phyloP scores from a whole-genome alignment of 257 asterid genomes.

The Fraxinus quadrangulata region DNA sequence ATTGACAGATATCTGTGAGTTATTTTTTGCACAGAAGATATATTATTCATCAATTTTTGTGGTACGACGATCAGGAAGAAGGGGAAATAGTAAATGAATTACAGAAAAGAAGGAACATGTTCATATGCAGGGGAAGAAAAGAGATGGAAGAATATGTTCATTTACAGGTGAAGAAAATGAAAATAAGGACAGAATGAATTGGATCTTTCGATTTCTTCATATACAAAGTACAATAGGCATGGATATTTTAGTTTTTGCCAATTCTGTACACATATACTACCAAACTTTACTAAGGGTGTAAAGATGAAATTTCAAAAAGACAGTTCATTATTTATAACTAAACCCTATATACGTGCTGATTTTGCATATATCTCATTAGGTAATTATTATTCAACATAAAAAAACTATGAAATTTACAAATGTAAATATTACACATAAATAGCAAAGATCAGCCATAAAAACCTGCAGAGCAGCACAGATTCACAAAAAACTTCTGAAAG shows the following conservation, averaged over 20 bases:
- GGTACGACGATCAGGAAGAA: too few relatives aligned
- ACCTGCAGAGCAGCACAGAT: slow-evolving; percentile 19
- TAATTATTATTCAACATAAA: background rate
- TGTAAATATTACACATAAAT: background rate
- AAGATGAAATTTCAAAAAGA: background rate
- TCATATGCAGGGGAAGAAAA: background rate
- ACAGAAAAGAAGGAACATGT: too few relatives aligned
- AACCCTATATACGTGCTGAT: background rate
- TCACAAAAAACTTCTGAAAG: background rate
- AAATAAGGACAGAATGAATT: background rate
- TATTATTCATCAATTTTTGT: too few relatives aligned
- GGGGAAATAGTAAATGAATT: background rate
- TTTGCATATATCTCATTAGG: background rate
- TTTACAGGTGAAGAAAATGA: background rate
- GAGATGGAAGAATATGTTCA: background rate
- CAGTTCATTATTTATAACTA: background rate
- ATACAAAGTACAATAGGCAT: background rate
- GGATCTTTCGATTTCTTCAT: background rate
- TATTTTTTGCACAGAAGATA: background rate
- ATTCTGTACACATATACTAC: background rate
- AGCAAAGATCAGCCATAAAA: background rate
- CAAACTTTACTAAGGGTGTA: too few relatives aligned
- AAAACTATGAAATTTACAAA: background rate
- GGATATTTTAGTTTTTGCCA: background rate
- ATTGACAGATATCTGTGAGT: background rate